phyloP scores from a whole-genome alignment of 805 yeast genomes.

The Wickerhamiella hasegawae region DNA sequence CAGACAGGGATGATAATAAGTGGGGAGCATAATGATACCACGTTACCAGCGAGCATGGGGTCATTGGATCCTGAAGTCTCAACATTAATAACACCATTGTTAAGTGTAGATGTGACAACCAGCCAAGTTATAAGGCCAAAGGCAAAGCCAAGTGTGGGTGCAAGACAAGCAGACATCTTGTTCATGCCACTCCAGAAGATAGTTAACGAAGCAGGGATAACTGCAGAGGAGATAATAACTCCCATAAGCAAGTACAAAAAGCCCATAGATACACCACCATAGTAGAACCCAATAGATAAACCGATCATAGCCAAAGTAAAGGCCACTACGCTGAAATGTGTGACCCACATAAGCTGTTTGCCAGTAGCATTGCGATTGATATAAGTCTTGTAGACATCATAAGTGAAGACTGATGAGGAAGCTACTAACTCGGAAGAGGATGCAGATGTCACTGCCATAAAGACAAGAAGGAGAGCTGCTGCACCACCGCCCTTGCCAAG shows the following conservation, averaged over 20 bases:
- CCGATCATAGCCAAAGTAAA: conserved; percentile 58
- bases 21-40: conserved; percentile 68
- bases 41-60: conserved; percentile 81
- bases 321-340: conserved; percentile 51
- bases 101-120: conserved; percentile 24
- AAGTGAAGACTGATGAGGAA: conserved; percentile 70
- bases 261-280: conserved; percentile 76
- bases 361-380: conserved; percentile 68
- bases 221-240: conserved; percentile 74
- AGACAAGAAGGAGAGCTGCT: conserved; percentile 60
- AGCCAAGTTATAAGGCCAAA: conserved; percentile 60
- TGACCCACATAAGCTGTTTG: conserved; percentile 47
- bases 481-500: conserved; percentile 83
- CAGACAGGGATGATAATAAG: conserved; percentile 47
- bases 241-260: conserved; percentile 83
- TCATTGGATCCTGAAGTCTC: conserved; percentile 51
- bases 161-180: conserved; percentile 45
- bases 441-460: conserved; percentile 89
- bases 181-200: conserved; percentile 53
- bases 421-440: conserved; percentile 84
- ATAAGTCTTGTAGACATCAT: conserved; percentile 71
- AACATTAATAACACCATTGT: conserved; percentile 37
- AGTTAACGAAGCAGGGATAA: conserved; percentile 58
- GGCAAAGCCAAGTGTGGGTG: conserved; percentile 68
- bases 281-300: conserved; percentile 64